Evolutionary conservation across 2,329 filamentous ascomycete genomes (phyloP).

Genomic region (Scortechinia acanthostroma): DNA sequence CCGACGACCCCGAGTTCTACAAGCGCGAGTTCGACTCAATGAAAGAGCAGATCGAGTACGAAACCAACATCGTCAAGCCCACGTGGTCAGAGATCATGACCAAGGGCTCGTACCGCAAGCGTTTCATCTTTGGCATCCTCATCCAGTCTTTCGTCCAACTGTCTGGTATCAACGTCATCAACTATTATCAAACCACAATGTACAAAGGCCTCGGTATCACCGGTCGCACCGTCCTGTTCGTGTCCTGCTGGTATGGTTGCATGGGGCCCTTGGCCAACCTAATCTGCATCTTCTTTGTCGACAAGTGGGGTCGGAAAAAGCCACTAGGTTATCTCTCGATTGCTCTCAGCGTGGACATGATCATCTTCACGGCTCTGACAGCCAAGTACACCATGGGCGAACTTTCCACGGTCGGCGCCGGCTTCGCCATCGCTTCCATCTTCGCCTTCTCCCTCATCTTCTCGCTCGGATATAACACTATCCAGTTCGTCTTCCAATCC

Average conservation of each 20-base stretch:
- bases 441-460: conserved; percentile 4
- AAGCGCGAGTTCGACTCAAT: neutral
- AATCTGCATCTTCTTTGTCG: conserved; percentile 4
- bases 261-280: conserved; percentile 2
- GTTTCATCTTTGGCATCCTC: conserved; percentile 3
- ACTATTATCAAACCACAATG: conserved; percentile 6
- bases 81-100: conserved; percentile 2
- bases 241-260: conserved; percentile 2
- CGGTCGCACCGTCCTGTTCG: conserved; percentile 1
- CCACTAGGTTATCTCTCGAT: neutral
- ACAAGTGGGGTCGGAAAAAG: conserved; percentile 4
- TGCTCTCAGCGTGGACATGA: neutral
- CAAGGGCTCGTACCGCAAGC: conserved; percentile 4
- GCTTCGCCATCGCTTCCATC: conserved; percentile 5
- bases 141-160: conserved; percentile 3
- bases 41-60: neutral
- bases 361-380: neutral
- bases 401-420: neutral
- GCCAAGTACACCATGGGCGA: neutral
- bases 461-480: conserved; percentile 5
- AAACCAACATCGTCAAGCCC: too few species aligned
- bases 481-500: conserved; percentile 4
- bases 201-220: conserved; percentile 6
- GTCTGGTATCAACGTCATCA: conserved; percentile 5
- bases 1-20: neutral